Base-by-base conservation (phyloP, 495 filamentous ascomycete genomes). In the Podospora appendiculata region DNA sequence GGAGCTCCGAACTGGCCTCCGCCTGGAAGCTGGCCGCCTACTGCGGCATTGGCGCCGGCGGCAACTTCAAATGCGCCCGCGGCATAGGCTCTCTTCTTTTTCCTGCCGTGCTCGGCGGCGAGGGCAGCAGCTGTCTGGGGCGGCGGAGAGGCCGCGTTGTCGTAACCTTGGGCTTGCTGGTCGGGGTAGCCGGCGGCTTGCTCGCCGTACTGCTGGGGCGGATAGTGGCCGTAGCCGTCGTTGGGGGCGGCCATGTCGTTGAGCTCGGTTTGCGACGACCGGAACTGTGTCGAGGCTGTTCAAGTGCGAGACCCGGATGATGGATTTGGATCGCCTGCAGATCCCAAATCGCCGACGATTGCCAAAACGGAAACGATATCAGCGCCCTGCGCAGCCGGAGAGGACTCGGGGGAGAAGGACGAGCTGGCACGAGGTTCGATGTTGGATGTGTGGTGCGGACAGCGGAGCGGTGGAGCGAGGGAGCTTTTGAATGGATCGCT, bases 41-140 rank as follows among this genome's bases (percentile, higher is more conserved):
- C 69, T 62, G 63, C 86, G 48, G 88, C 83, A 81, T 98, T 98
- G 61, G 86, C 88, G 58, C 93, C 93, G 33, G 80, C 80, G 34
- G 87, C 91, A 62, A 97, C 90, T 10, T 96, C 94, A 67, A 92
- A 98, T 6, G 91, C 92, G 65, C 90, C 86, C 25, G 88, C 89
- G 19, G 94, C 93, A 74, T 98, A 98, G 41, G 85, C 82, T 68
- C 90, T 78, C 77, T 95, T 95, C 78, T 90, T 96, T 68, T 85
- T 74, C 74, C 82, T 76, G 59, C 81, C 68, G 54, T 78, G 71
- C 32, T 78, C 82, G 49, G 61, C 61, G 34, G 70, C 52, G 13
- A 47, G 73, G 43, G 66, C 72, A 33, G 32, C 54, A 41, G 61
- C 46, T 45, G 63, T 52, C 39, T 65, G 66, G 49, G 67, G 65